Base-by-base conservation (phyloP, 495 filamentous ascomycete genomes). In the Penicillium argentinense region DNA sequence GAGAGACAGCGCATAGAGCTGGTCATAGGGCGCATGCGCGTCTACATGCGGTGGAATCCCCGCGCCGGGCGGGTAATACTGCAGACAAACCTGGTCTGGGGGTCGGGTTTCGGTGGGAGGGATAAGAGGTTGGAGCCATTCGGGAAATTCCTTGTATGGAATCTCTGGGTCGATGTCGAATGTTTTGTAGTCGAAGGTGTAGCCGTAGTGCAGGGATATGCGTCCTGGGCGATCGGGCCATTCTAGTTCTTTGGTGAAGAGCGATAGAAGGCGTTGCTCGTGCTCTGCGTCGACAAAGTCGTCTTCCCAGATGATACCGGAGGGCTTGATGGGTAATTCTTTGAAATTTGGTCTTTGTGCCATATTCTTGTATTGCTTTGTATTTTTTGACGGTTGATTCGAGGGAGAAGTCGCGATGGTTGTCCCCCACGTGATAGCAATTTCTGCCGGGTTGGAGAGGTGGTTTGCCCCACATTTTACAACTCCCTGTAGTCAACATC, bases 21-120 rank as follows among this genome's bases (percentile, higher is more conserved):
- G 68, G 27, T 72, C 68, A 49, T 62, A 72, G 9, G 62, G 54
- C 24, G 42, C 47, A 44, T 72, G 68, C 14, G 66, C 58, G 45
- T 72, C 68, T 37, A 68, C 64, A 44, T 72, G 68, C 14, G 68
- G 68, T 22, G 68, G 68, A 33, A 72, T 72, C n/a, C 68, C 68
- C 9, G 56, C 51, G 12, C 68, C 68, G 2, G 66, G 68, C 17
- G 68, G 66, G 49, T 72, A 72, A 34, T 64, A 72, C 54, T 72
- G 68, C 43, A 72, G 50, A 53, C 68, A 69, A 45, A 72, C 68
- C 49, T 72, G 68, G 26, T 72, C 68, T 14, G 68, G 68, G 4
- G 63, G 60, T 6, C 68, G 64, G 7, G 41, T 11, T 38, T 72
- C 68, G 9, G 64, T 68, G 0, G 52, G 60, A 0, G 68, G 68